Conservation (phyloP, 257 asterid species). For the Nicotiana obtusifolia region DNA sequence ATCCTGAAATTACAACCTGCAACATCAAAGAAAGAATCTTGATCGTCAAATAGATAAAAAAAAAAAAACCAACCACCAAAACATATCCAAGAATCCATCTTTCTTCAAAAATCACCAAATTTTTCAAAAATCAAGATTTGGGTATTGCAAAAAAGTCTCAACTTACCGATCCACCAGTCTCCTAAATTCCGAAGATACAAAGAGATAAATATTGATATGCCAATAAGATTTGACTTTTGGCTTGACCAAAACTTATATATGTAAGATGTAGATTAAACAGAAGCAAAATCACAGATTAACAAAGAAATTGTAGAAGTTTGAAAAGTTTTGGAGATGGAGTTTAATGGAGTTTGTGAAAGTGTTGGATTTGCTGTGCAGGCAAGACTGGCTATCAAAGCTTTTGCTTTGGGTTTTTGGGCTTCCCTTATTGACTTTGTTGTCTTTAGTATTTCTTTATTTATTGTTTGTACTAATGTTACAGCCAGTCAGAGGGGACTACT, state of each 20-base stretch:
- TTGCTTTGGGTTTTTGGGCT: conserved; percentile 37
- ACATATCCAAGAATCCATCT: conserved; percentile 28
- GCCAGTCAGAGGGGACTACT: conserved; percentile 30
- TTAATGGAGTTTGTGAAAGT: background rate
- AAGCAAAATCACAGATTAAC: background rate
- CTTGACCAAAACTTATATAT: conserved; percentile 15
- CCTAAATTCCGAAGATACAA: conserved; percentile 20
- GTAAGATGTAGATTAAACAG: background rate
- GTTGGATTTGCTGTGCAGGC: conserved; percentile 29
- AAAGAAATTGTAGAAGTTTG: background rate
- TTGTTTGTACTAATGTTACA: conserved; percentile 15
- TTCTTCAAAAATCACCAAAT: conserved; percentile 23
- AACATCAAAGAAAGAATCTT: conserved; percentile 12
- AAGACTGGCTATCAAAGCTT: conserved; percentile 36
- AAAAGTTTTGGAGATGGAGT: background rate
- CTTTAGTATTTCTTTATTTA: conserved; percentile 26
- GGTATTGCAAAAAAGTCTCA: conserved; percentile 12
- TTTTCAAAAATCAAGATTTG: conserved; percentile 19
- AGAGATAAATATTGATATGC: conserved; percentile 10
- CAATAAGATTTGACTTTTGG: conserved; percentile 18
- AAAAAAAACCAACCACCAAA: conserved; percentile 10
- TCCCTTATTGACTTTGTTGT: conserved; percentile 56
- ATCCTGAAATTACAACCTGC: conserved; percentile 39
- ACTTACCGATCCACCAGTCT: conserved; percentile 60
- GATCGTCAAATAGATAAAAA: conserved; percentile 25